phyloP scores from a whole-genome alignment of 2,329 filamentous ascomycete genomes.

The Pseudogymnoascus sp. region DNA sequence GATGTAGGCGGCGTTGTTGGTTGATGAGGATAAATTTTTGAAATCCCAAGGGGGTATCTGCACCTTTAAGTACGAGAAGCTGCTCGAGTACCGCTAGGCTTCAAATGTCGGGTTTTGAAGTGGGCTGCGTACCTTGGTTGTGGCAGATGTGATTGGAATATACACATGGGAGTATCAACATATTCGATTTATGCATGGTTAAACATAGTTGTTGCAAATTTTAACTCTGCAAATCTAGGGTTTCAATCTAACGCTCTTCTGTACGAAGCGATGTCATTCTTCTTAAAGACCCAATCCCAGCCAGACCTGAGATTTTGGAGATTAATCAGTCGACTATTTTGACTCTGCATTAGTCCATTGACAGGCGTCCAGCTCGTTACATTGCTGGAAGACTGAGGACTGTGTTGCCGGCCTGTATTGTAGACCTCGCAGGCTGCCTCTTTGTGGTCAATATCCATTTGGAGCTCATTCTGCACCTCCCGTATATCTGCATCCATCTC shows the following conservation, averaged over 20 bases:
- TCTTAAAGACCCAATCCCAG: constrained; percentile 13
- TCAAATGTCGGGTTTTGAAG: no score
- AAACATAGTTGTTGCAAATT: neutral
- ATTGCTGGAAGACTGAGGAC: neutral
- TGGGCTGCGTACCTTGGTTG: no score
- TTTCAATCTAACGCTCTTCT: constrained; percentile 14
- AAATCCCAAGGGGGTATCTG: no score
- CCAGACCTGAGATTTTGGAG: constrained; percentile 3
- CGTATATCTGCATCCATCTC: constrained; percentile 13
- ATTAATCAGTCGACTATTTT: constrained; percentile 9
- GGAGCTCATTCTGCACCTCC: constrained; percentile 7
- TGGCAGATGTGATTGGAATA: no score
- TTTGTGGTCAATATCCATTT: constrained; percentile 8
- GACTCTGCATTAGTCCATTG: constrained; percentile 4
- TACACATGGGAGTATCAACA: neutral
- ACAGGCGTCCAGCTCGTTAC: constrained; percentile 8
- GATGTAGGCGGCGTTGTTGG: neutral
- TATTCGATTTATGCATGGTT: constrained; percentile 15
- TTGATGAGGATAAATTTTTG: neutral
- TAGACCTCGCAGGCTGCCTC: constrained; percentile 11
- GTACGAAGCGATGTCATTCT: constrained; percentile 12
- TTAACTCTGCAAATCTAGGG: constrained; percentile 15
- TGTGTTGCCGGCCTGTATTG: constrained; percentile 11
- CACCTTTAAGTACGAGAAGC: no score
- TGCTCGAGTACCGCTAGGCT: no score